A percentile compares a stretch with the other conserved stretches of the same genome.
Conservation (phyloP, 2,329 filamentous ascomycete genomes). For the Fusarium compactum region DNA sequence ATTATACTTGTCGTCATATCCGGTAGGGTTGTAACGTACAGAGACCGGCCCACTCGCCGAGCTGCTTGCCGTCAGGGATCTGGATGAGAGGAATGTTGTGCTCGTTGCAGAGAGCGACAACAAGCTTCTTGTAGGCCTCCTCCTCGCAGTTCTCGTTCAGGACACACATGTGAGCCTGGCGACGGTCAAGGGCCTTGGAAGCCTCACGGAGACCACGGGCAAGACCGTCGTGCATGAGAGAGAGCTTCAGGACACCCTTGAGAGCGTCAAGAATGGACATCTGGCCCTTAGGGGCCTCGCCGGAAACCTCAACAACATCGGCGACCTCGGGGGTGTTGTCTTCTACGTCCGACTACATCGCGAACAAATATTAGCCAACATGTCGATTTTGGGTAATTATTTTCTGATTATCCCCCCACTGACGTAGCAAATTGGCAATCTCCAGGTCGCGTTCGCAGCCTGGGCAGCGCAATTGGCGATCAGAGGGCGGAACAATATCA, state of each 20-base stretch:
- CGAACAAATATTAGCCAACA: slow-evolving; percentile 38
- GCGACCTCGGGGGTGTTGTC: slow-evolving; percentile 89
- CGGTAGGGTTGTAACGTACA: slow-evolving; percentile 74
- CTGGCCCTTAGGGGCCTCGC: slow-evolving; percentile 90
- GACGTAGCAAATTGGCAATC: slow-evolving; percentile 21
- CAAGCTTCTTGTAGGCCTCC: slow-evolving; percentile 99
- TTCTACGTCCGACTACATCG: slow-evolving; percentile 97
- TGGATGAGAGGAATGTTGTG: slow-evolving; percentile 99
- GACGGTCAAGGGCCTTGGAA: slow-evolving; percentile 97
- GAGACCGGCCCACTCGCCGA: slow-evolving; percentile 99
- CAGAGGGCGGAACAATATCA: not conserved
- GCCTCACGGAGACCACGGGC: slow-evolving; percentile 98
- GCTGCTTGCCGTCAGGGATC: slow-evolving; percentile 99
- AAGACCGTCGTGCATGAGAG: slow-evolving; percentile 99
- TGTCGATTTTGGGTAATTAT: slow-evolving; percentile 14
- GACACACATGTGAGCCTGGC: slow-evolving; percentile 99
- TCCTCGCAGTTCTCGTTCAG: slow-evolving; percentile 99
- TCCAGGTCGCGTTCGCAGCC: slow-evolving; percentile 6
- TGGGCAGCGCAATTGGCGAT: slow-evolving; percentile 36
- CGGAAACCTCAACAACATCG: slow-evolving; percentile 95
- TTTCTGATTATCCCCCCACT: slow-evolving; percentile 14
- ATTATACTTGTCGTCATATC: not conserved
- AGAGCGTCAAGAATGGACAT: slow-evolving; percentile 99
- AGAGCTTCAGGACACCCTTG: slow-evolving; percentile 98
- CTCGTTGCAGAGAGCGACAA: slow-evolving; percentile 98